phyloP scores from a whole-genome alignment of 2,329 filamentous ascomycete species.

The Monosporascus sp. region DNA sequence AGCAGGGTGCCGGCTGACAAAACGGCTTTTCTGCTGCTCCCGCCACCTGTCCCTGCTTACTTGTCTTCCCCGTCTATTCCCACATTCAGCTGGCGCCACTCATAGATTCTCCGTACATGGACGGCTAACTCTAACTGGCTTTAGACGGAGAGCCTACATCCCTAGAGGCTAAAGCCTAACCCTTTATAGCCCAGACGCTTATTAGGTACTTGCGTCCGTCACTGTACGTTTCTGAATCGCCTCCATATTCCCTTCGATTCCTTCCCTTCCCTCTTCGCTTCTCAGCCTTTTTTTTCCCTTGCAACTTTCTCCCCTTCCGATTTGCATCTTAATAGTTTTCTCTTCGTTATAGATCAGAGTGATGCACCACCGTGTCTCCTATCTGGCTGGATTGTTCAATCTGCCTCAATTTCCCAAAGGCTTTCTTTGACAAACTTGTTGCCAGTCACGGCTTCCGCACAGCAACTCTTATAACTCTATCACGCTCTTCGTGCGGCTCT shows the following conservation, averaged over 20 bases:
- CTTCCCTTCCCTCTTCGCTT: constrained; percentile 28
- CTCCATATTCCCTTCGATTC: constrained; percentile 27
- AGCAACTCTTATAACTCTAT: too few relatives aligned
- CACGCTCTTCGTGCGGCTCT: background rate
- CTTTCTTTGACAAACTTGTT: constrained; percentile 2
- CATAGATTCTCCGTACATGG: too few relatives aligned
- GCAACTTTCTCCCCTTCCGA: constrained; percentile 15
- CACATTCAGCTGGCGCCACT: too few relatives aligned
- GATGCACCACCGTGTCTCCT: constrained; percentile 24
- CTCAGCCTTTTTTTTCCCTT: constrained; percentile 32
- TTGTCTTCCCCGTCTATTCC: too few relatives aligned
- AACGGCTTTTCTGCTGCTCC: too few relatives aligned
- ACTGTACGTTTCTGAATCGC: constrained; percentile 5
- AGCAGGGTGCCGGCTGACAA: too few relatives aligned
- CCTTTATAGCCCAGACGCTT: background rate
- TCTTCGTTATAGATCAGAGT: constrained; percentile 19
- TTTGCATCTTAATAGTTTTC: constrained; percentile 21
- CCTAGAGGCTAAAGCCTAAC: background rate
- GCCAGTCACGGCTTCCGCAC: background rate
- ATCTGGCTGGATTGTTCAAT: constrained; percentile 13
- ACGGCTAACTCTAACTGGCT: too few relatives aligned
- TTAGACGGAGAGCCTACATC: background rate
- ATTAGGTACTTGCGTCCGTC: background rate
- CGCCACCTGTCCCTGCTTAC: too few relatives aligned
- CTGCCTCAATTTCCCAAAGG: constrained; percentile 1